phyloP scores from a whole-genome alignment of 768 basidiomycete species.

The Mycena venus region DNA sequence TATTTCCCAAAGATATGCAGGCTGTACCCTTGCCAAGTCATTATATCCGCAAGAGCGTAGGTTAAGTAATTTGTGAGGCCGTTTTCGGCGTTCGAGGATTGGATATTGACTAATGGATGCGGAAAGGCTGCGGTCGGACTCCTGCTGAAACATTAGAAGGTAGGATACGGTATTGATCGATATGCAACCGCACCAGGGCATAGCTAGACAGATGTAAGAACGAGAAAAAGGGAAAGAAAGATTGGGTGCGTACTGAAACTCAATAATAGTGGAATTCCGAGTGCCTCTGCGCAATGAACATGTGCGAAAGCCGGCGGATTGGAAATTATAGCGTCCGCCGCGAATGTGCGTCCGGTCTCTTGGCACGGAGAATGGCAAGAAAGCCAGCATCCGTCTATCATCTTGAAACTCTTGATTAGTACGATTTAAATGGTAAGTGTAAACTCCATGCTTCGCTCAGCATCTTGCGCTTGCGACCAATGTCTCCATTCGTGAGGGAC shows the following conservation, averaged over 20 bases:
- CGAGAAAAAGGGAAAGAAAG: neutral
- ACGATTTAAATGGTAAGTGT: neutral
- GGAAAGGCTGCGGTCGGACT: slow-evolving; percentile 67
- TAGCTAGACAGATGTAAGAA: slow-evolving; percentile 54
- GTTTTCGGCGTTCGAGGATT: slow-evolving; percentile 63
- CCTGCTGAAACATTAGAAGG: slow-evolving; percentile 42
- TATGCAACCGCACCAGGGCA: slow-evolving; percentile 66
- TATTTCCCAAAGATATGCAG: neutral
- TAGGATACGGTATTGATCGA: neutral
- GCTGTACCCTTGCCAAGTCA: slow-evolving; percentile 71
- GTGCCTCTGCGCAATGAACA: slow-evolving; percentile 74
- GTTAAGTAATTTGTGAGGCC: slow-evolving; percentile 71
- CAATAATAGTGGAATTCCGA: slow-evolving; percentile 69
- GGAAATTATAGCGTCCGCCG: slow-evolving; percentile 74
- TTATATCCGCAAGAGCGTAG: slow-evolving; percentile 69
- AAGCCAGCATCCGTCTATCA: slow-evolving; percentile 73
- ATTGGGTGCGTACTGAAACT: slow-evolving; percentile 65
- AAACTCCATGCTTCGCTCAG: slow-evolving; percentile 55
- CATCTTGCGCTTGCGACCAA: slow-evolving; percentile 70
- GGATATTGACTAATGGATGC: slow-evolving; percentile 75
- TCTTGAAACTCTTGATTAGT: slow-evolving; percentile 45
- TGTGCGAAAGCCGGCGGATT: slow-evolving; percentile 79
- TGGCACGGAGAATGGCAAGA: slow-evolving; percentile 64
- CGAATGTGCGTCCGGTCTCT: slow-evolving; percentile 59
- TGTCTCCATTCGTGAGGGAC: slow-evolving; percentile 73